Evolutionary conservation across 1,284 basidiomycete species (phyloP), one percentile per base, ranked within the genome.

Genomic region (Psilocybe mexicana): DNA sequence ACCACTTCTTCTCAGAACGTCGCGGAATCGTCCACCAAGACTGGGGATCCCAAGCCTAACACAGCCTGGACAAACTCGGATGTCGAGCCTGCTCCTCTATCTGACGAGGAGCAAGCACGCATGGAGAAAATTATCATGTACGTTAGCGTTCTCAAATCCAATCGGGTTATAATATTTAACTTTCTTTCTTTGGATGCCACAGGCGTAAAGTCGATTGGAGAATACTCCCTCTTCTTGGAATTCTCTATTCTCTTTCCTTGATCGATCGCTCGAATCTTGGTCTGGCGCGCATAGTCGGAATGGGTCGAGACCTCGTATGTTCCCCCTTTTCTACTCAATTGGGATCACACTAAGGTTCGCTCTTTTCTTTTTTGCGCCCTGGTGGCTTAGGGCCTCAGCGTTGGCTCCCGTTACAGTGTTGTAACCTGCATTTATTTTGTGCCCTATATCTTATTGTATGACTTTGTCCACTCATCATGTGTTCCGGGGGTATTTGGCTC

Each of bases 231-330:
- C 64, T 80, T 26, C 70, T 79, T 11, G 76, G 77, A 30, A 56
- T 74, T 44, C 62, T 80, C 7, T 78, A 76, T 61, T 74, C 78
- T 10, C 62, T 81, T 49, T 72, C 75, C 18, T 62, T 78, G 54
- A 74, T 79, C 53, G 78, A 80, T 61, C 70, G 79, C 38, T 70
- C 71, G 7, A 80, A 80, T 59, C 69, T 80, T 36, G 75, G 75
- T 2, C 67, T 79, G 35, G 79, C 79, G 1, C 72, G 78, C 23
- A 71, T 74, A 36, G 73, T 72, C 10, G 79, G 79, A 23, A 73
- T 80, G 77, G 77, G 74, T 54, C 64, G 69, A 56, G 77, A 75
- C 55, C 68, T 80, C 25, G 79, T 79, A 59, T 45, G 63, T 58
- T 44, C 5, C 44, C 23, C 38, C 52, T 45, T 48, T 28, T 49